Evolutionary conservation across 441 rosid genomes (phyloP).

Genomic region (Hura crepitans): DNA sequence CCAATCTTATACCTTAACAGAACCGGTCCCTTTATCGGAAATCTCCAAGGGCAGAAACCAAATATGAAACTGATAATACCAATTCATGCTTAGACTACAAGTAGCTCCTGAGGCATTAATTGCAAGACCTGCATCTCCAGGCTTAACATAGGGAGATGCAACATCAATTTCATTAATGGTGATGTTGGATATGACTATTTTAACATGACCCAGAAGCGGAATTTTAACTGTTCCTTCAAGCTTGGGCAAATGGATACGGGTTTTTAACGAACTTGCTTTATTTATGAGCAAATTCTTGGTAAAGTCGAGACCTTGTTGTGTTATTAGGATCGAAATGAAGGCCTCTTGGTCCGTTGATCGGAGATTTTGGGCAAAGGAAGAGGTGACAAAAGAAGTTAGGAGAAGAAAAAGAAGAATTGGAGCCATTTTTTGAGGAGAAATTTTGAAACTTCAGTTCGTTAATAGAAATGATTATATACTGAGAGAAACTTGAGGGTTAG

Average conservation of each 20-base stretch:
- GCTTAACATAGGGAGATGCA: conserved; percentile 59
- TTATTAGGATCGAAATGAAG: conserved; percentile 67
- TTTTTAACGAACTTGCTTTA: conserved; percentile 58
- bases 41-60: conserved; percentile 70
- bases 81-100: conserved; percentile 74
- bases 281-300: conserved; percentile 63
- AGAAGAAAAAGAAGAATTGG: conserved; percentile 31
- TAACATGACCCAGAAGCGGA: conserved; percentile 71
- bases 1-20: conserved; percentile 58
- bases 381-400: conserved; percentile 25
- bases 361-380: conserved; percentile 26
- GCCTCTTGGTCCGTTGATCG: conserved; percentile 36
- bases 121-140: conserved; percentile 65
- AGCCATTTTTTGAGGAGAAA: conserved; percentile 17
- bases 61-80: conserved; percentile 62
- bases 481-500: background rate
- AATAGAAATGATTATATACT: background rate
- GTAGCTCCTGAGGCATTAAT: conserved; percentile 72
- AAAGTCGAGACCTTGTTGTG: conserved; percentile 86
- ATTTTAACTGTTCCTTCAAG: conserved; percentile 50
- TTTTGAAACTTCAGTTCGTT: background rate
- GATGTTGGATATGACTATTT: conserved; percentile 54
- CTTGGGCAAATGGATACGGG: conserved; percentile 60
- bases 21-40: conserved; percentile 66
- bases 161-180: conserved; percentile 64